Percentiles rank a stretch among this genome's conserved stretches.
phyloP scores from a whole-genome alignment of 2,329 filamentous ascomycete species.

The Exophiala oligosperma region DNA sequence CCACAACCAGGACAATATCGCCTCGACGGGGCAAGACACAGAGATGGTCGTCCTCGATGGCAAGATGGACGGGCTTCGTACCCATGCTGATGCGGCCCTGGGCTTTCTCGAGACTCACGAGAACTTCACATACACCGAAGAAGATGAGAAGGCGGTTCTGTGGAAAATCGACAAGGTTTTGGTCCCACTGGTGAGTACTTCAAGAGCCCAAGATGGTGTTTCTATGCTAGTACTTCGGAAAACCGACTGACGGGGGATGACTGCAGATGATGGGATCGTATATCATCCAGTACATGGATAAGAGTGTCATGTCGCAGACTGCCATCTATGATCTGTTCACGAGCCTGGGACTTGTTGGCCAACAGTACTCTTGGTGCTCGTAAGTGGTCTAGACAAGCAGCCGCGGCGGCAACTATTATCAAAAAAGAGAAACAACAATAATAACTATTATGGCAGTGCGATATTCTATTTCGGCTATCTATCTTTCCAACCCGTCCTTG shows the following conservation, averaged over 20 bases:
- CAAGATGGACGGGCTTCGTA: background rate
- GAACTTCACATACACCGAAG: too few species aligned
- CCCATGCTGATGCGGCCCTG: background rate
- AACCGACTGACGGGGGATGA: too few species aligned
- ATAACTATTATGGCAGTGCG: too few species aligned
- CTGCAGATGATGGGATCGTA: slow-evolving; percentile 61
- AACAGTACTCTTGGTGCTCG: slow-evolving; percentile 46
- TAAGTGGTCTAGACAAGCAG: slow-evolving; percentile 57
- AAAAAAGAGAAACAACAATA: too few species aligned
- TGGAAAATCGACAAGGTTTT: too few species aligned
- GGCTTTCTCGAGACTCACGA: background rate
- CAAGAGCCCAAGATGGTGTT: too few species aligned
- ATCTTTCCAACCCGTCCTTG: slow-evolving; percentile 70
- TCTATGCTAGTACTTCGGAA: too few species aligned
- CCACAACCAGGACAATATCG: background rate
- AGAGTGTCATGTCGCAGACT: slow-evolving; percentile 39
- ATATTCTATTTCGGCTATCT: slow-evolving; percentile 69
- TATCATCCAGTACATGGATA: slow-evolving; percentile 60
- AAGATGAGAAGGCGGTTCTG: too few species aligned
- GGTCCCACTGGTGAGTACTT: too few species aligned
- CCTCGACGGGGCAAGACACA: background rate
- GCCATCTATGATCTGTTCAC: slow-evolving; percentile 12
- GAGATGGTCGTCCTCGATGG: background rate
- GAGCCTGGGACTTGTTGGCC: slow-evolving; percentile 37
- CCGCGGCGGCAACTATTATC: too few species aligned